Evolutionary conservation across 2,329 filamentous ascomycete species (phyloP).

Genomic region (Aspergillus sp.): DNA sequence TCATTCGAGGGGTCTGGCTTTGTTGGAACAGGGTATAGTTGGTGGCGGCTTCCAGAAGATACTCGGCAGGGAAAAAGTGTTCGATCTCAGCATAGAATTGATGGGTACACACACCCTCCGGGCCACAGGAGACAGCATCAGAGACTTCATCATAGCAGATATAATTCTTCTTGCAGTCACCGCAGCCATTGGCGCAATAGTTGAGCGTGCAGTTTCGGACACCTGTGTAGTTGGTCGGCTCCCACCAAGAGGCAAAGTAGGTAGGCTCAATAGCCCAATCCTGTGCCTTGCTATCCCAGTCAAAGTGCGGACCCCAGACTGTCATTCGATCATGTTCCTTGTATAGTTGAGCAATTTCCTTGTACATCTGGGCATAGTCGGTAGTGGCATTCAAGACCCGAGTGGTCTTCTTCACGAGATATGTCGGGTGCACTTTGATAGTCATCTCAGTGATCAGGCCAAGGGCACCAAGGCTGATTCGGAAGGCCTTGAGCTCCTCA

Average conservation of each 20-base stretch:
- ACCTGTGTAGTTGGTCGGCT: conserved; percentile 11
- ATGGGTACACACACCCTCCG: conserved; percentile 11
- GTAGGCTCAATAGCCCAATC: conserved; percentile 7
- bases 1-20: conserved; percentile 10
- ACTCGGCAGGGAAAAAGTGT: conserved; percentile 15
- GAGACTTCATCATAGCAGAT: conserved; percentile 16
- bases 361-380: conserved; percentile 9
- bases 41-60: conserved; percentile 7
- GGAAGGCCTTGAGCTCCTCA: conserved; percentile 13
- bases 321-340: conserved; percentile 11
- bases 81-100: conserved; percentile 16
- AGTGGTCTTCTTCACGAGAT: conserved; percentile 9
- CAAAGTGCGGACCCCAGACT: conserved; percentile 12
- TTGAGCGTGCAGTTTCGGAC: conserved; percentile 14
- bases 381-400: conserved; percentile 9
- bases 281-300: conserved; percentile 10
- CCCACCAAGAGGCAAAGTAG: conserved; percentile 9
- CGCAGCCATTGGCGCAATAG: conserved; percentile 17
- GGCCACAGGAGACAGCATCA: conserved; percentile 9
- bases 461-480: conserved; percentile 13
- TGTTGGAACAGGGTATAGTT: conserved; percentile 11
- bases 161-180: conserved; percentile 13
- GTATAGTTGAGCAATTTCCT: conserved; percentile 6
- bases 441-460: conserved; percentile 15
- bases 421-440: conserved; percentile 11